Conservation (phyloP, 805 yeast genomes). For the Ogataea pini region DNA sequence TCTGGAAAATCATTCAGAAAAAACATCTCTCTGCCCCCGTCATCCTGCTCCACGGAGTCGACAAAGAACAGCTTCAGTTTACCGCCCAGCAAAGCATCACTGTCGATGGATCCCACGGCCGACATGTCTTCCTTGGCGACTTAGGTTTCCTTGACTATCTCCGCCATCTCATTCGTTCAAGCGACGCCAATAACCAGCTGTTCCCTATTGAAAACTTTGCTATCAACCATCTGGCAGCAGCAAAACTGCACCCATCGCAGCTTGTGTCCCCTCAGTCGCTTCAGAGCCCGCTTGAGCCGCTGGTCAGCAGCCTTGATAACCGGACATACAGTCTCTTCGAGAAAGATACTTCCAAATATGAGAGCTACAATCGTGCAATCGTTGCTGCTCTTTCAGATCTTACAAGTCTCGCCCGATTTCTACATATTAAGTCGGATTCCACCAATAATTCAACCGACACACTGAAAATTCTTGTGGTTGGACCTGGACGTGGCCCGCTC, state of each 20-base stretch:
- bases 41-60: constrained; percentile 56
- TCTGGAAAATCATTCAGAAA: constrained; percentile 46
- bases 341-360: constrained; percentile 67
- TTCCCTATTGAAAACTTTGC: constrained; percentile 32
- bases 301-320: constrained; percentile 54
- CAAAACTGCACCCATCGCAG: constrained; percentile 15
- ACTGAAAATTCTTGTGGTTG: constrained; percentile 60
- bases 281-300: constrained; percentile 71
- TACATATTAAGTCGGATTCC: constrained; percentile 10
- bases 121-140: constrained; percentile 29
- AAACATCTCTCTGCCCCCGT: constrained; percentile 42
- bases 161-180: constrained; percentile 21
- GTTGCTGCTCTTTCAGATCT: constrained; percentile 49
- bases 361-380: constrained; percentile 65
- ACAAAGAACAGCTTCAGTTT: constrained; percentile 33
- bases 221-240: constrained; percentile 19
- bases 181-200: constrained; percentile 29
- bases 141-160: constrained; percentile 34
- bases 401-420: constrained; percentile 22
- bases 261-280: constrained; percentile 23
- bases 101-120: constrained; percentile 21
- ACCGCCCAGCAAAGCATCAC: constrained; percentile 4
- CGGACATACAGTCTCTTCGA: constrained; percentile 71
- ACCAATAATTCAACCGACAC: background rate
- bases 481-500: constrained; percentile 89